These are phyloP conservation scores for Melanomma pulvis-pyrius DNA, from an alignment of 495 filamentous ascomycete species.

Conservation along the genomic window DNA sequence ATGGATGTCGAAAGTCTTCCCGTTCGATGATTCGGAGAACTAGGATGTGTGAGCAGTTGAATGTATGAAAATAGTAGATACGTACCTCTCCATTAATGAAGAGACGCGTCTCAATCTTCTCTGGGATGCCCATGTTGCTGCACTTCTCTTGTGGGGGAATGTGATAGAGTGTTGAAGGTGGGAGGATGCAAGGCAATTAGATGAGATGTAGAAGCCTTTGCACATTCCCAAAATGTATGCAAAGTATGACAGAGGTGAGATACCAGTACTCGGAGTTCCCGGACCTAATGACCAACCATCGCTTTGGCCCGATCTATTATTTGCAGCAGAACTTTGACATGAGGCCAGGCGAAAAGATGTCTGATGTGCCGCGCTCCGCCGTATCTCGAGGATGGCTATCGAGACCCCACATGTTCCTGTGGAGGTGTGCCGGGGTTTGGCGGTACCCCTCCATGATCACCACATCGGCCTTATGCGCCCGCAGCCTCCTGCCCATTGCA, in stretches of 20 bases:
- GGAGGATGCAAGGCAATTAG: too few relatives aligned
- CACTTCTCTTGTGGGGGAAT: not conserved
- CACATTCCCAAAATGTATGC: not conserved
- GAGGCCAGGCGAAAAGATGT: not conserved
- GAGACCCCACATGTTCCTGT: conserved; percentile 26
- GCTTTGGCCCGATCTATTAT: not conserved
- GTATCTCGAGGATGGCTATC: not conserved
- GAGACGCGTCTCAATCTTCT: conserved; percentile 44
- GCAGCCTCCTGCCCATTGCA: not conserved
- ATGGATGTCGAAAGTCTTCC: conserved; percentile 51
- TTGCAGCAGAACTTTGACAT: not conserved
- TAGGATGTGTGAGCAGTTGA: conserved; percentile 28
- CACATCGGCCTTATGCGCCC: conserved; percentile 21
- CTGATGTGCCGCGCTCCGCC: not conserved
- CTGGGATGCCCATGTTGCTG: conserved; percentile 26
- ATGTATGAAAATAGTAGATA: not conserved
- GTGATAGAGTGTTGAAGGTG: not conserved
- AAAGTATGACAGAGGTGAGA: not conserved
- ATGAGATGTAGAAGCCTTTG: not conserved
- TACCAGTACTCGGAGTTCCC: not conserved
- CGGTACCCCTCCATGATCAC: conserved; percentile 9
- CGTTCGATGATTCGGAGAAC: conserved; percentile 52
- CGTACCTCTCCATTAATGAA: conserved; percentile 57
- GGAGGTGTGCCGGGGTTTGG: not conserved
- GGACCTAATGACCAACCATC: not conserved